A percentile compares a stretch with the other conserved stretches of the same genome.
Evolutionary conservation across 129 eudicot genomes (phyloP).

Genomic region (Deinandra increscens): DNA sequence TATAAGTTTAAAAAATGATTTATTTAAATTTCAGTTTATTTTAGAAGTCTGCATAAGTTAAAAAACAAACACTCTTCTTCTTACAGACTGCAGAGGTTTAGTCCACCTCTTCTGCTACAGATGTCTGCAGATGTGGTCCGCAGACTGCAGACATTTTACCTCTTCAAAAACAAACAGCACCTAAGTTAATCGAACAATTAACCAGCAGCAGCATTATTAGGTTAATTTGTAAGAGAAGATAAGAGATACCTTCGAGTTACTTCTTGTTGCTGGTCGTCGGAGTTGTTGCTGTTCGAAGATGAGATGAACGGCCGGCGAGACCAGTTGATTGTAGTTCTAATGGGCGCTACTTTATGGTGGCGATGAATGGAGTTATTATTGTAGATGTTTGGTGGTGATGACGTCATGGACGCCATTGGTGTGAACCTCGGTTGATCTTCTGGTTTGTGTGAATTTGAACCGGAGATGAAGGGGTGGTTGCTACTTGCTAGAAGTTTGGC

Average conservation of each 20-base stretch:
- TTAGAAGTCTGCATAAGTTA: no score
- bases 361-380: constrained; percentile 18
- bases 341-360: constrained; percentile 4
- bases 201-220: constrained; percentile 10
- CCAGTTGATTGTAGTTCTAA: background rate
- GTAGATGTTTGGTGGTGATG: constrained; percentile 25
- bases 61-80: no score
- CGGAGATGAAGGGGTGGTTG: constrained; percentile 18
- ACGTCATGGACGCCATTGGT: constrained; percentile 54
- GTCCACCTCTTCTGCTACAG: no score
- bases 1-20: no score
- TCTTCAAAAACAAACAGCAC: no score
- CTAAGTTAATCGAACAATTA: background rate
- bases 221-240: background rate
- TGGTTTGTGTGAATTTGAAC: constrained; percentile 12
- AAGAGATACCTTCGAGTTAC: constrained; percentile 46
- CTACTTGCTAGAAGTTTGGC: no score
- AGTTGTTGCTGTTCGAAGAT: constrained; percentile 38
- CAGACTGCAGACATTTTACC: no score
- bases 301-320: constrained; percentile 23
- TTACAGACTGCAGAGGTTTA: no score
- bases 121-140: no score
- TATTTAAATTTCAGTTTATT: no score
- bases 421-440: background rate
- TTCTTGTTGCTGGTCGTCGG: constrained; percentile 27